Evolutionary conservation across 202 grass and related monocot genomes (phyloP).

Genomic region (Musa balbisiana): DNA sequence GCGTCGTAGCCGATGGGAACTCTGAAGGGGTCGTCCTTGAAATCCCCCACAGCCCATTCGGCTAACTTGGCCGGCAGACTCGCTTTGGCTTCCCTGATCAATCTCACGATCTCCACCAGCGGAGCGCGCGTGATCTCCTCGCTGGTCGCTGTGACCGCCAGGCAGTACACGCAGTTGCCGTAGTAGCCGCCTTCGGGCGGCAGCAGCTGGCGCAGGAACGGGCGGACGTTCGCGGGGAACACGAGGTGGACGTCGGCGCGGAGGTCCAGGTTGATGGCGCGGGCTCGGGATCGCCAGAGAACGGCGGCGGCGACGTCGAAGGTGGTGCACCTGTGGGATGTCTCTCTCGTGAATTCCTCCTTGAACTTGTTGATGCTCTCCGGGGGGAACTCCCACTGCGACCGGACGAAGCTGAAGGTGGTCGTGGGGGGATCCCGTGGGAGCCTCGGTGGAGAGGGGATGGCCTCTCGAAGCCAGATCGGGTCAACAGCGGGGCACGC

Average conservation of each 20-base stretch:
- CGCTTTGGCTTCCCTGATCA: slow-evolving; percentile 33
- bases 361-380: slow-evolving; percentile 29
- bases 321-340: slow-evolving; percentile 10
- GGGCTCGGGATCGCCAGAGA: slow-evolving; percentile 22
- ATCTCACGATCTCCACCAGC: slow-evolving; percentile 12
- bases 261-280: not conserved
- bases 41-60: not conserved
- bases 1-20: slow-evolving; percentile 20
- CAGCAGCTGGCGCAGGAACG: not conserved
- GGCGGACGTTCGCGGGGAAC: slow-evolving; percentile 27
- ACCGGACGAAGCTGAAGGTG: not conserved
- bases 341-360: slow-evolving; percentile 11
- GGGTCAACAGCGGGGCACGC: not conserved
- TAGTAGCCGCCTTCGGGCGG: slow-evolving; percentile 31
- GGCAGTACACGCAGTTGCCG: slow-evolving; percentile 34
- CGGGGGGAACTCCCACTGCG: slow-evolving; percentile 14
- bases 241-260: slow-evolving; percentile 5
- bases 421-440: not conserved
- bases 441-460: not conserved
- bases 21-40: not conserved
- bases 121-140: slow-evolving; percentile 10
- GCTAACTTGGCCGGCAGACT: slow-evolving; percentile 8
- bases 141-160: not conserved
- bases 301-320: slow-evolving; percentile 24
- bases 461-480: not conserved